Evolutionary conservation across 768 basidiomycete genomes (phyloP).

Genomic region (Kwoniella botswanensis): DNA sequence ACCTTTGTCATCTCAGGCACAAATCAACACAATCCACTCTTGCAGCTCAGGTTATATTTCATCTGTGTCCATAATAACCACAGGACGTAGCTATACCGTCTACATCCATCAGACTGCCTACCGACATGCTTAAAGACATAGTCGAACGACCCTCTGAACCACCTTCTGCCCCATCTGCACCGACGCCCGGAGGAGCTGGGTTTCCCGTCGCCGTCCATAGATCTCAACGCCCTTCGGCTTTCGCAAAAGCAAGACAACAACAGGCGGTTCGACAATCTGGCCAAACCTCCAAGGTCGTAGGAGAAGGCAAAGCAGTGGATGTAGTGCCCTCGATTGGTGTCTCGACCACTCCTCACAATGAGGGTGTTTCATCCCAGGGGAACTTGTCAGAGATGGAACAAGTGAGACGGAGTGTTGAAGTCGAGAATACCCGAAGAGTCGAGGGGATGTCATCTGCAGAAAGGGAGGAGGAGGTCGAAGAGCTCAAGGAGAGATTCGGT

Average conservation of each 20-base stretch:
- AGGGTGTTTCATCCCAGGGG: neutral
- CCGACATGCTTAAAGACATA: conserved; percentile 41
- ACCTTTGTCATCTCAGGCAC: neutral
- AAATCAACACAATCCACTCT: neutral
- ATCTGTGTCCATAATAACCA: too few species aligned
- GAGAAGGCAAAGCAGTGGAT: conserved; percentile 24
- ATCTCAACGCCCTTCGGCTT: conserved; percentile 30
- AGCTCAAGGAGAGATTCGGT: conserved; percentile 76
- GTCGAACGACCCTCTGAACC: conserved; percentile 33
- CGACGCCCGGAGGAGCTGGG: conserved; percentile 10
- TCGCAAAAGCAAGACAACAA: conserved; percentile 25
- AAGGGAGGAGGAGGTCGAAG: conserved; percentile 67
- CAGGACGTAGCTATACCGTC: too few species aligned
- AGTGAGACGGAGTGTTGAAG: conserved; percentile 61
- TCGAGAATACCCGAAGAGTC: conserved; percentile 70
- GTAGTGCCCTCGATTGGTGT: neutral
- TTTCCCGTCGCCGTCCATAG: conserved; percentile 36
- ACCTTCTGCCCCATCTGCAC: conserved; percentile 28
- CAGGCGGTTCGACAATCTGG: conserved; percentile 13
- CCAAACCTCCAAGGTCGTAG: neutral
- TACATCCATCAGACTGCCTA: neutral
- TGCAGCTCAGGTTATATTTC: too few species aligned
- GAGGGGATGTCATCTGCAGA: conserved; percentile 74
- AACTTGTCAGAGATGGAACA: conserved; percentile 62
- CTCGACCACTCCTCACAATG: neutral